Conservation (phyloP, 371 early-diverging fungal species). For the Mucor plumbeus region DNA sequence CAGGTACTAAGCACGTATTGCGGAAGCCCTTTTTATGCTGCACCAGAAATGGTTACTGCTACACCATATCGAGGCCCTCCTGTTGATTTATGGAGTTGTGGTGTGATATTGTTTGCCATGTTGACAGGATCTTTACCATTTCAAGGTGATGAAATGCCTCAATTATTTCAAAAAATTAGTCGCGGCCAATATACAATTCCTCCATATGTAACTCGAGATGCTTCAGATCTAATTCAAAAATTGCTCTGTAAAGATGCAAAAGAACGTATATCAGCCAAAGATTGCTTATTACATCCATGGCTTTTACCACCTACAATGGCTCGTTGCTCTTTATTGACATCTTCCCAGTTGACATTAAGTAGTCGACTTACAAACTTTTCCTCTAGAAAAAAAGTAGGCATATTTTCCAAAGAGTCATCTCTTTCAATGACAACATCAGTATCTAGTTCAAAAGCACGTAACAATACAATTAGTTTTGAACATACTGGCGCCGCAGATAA, state of each 20-base stretch:
- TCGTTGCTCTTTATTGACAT: conserved; percentile 8
- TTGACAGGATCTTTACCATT: conserved; percentile 81
- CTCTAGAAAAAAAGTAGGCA: conserved; percentile 15
- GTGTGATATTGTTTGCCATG: conserved; percentile 79
- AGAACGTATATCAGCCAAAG: conserved; percentile 75
- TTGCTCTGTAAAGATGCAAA: conserved; percentile 64
- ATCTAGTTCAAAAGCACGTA: conserved; percentile 6
- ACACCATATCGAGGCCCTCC: conserved; percentile 77
- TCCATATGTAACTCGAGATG: conserved; percentile 42
- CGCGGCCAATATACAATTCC: conserved; percentile 62
- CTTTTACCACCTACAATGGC: conserved; percentile 34
- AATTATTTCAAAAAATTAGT: conserved; percentile 72
- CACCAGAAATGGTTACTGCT: conserved; percentile 83
- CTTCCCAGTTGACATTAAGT: conserved; percentile 24
- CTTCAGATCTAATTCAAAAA: conserved; percentile 56
- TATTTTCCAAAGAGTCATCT: conserved; percentile 3
- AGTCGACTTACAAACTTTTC: conserved; percentile 20
- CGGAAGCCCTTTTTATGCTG: conserved; percentile 92
- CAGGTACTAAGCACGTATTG: conserved; percentile 92
- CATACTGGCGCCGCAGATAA: background rate
- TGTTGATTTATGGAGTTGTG: conserved; percentile 82
- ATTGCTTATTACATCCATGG: conserved; percentile 82
- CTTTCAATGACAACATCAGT: conserved; percentile 9
- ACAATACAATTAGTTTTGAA: background rate
- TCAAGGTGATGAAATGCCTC: conserved; percentile 79